phyloP scores from a whole-genome alignment of 768 basidiomycete species.

The Rhodosporidiobolus odoratus region DNA sequence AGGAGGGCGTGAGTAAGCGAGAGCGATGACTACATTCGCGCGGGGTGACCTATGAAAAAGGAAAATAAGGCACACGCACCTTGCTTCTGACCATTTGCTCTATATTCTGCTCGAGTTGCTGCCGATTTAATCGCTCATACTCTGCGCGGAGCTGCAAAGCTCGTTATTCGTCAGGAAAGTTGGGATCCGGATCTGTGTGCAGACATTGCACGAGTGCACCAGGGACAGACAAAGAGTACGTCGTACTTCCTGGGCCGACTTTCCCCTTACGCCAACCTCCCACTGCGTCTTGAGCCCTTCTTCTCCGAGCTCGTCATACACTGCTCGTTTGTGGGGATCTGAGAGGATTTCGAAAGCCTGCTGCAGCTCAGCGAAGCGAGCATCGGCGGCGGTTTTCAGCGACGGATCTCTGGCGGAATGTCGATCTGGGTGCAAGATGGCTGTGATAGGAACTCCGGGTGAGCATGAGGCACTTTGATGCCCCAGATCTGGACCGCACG shows the following conservation, averaged over 20 bases:
- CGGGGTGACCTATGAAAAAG: not conserved
- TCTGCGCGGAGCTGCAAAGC: constrained; percentile 36
- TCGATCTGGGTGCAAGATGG: constrained; percentile 80
- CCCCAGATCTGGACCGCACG: no score
- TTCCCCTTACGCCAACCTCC: constrained; percentile 47
- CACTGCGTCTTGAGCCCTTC: constrained; percentile 47
- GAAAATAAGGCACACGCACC: constrained; percentile 17
- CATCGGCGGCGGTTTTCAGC: constrained; percentile 58
- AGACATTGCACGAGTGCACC: not conserved
- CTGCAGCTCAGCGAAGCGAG: constrained; percentile 68
- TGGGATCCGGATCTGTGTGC: not conserved
- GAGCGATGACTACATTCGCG: not conserved
- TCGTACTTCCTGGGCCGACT: constrained; percentile 45
- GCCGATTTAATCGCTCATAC: constrained; percentile 32
- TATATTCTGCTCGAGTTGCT: constrained; percentile 36
- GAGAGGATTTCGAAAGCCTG: constrained; percentile 78
- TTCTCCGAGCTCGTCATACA: constrained; percentile 69
- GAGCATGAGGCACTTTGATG: no score
- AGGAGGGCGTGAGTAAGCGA: no score
- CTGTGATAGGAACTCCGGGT: constrained; percentile 2
- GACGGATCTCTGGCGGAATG: constrained; percentile 55
- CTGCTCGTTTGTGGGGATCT: constrained; percentile 56
- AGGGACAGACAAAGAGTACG: not conserved
- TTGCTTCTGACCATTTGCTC: constrained; percentile 38
- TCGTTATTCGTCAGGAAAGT: not conserved